Conservation (phyloP, 176 grass and related monocot genomes). For the Alopecurus myosuroides region DNA sequence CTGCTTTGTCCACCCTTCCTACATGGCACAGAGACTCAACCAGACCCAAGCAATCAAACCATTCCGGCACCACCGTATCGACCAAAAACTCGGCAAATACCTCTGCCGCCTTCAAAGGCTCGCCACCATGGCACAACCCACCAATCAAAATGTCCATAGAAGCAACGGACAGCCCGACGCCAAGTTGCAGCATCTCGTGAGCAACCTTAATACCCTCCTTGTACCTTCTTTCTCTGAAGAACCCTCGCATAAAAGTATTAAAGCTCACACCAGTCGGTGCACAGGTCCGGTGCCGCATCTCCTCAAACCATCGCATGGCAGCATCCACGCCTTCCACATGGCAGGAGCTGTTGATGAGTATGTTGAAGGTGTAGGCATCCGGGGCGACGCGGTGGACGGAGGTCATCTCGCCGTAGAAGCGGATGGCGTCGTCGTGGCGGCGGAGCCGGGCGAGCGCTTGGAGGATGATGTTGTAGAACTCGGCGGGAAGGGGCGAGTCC, state of each 20-base stretch:
- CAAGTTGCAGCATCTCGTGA: conserved; percentile 74
- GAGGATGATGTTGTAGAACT: conserved; percentile 70
- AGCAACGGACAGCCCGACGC: conserved; percentile 36
- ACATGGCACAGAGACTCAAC: conserved; percentile 45
- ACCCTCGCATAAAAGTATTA: conserved; percentile 74
- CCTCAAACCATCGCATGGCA: conserved; percentile 58
- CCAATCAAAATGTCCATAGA: conserved; percentile 66
- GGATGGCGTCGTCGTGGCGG: conserved; percentile 41
- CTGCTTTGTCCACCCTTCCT: conserved; percentile 37
- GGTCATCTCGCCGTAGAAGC: conserved; percentile 57
- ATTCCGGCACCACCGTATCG: conserved; percentile 45
- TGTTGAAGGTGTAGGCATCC: conserved; percentile 72
- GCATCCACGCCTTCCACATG: conserved; percentile 33
- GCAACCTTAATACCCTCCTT: conserved; percentile 61
- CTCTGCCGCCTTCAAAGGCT: conserved; percentile 39
- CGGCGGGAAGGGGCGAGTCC: conserved; percentile 48
- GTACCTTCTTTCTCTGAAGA: conserved; percentile 52
- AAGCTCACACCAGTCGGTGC: conserved; percentile 57
- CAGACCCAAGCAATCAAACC: conserved; percentile 56
- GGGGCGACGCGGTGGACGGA: conserved; percentile 41
- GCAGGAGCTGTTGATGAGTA: conserved; percentile 66
- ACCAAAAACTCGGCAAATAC: conserved; percentile 47
- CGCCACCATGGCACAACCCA: conserved; percentile 42
- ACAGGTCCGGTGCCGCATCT: conserved; percentile 49
- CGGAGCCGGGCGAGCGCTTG: conserved; percentile 32